Percentiles rank a stretch among this genome's conserved stretches.
Conservation (phyloP, 1,139 yeast genomes). For the Taphrina pruni region DNA sequence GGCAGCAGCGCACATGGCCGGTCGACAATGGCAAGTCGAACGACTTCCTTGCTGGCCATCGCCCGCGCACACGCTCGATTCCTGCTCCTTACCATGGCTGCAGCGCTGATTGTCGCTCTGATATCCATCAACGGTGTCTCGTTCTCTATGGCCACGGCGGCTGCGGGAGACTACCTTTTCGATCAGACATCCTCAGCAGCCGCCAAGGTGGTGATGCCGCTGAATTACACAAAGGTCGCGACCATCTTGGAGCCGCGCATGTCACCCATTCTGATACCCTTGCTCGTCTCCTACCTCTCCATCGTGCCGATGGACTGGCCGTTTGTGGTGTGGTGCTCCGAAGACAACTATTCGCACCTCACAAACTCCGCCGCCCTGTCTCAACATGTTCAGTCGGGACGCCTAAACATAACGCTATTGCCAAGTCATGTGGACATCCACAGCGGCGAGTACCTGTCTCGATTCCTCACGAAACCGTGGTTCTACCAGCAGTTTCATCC, state of each 20-base stretch:
- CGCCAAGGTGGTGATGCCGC: neutral
- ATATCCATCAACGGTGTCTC: neutral
- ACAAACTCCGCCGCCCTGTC: slow-evolving; percentile 1
- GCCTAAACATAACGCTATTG: slow-evolving; percentile 25
- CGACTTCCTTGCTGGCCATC: neutral
- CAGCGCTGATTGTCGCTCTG: neutral
- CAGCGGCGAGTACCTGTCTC: slow-evolving; percentile 24
- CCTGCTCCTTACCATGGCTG: neutral
- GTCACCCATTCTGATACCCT: slow-evolving; percentile 2
- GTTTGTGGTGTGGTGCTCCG: slow-evolving; percentile 30
- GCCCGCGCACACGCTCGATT: neutral
- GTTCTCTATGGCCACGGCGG: neutral
- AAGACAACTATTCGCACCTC: slow-evolving; percentile 12
- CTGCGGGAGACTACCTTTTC: too few relatives aligned
- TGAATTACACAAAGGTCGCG: slow-evolving; percentile 34
- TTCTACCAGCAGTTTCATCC: slow-evolving; percentile 27
- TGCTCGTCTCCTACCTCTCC: slow-evolving; percentile 22
- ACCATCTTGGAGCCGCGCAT: slow-evolving; percentile 35
- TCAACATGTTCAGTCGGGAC: slow-evolving; percentile 9
- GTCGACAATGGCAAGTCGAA: neutral
- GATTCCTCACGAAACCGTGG: slow-evolving; percentile 37
- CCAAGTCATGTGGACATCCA: slow-evolving; percentile 27
- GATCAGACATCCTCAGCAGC: neutral
- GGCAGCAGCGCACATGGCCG: neutral
- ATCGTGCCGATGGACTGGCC: slow-evolving; percentile 35